Conservation (phyloP, 2,329 filamentous ascomycete genomes). For the Metarhizium sp. region DNA sequence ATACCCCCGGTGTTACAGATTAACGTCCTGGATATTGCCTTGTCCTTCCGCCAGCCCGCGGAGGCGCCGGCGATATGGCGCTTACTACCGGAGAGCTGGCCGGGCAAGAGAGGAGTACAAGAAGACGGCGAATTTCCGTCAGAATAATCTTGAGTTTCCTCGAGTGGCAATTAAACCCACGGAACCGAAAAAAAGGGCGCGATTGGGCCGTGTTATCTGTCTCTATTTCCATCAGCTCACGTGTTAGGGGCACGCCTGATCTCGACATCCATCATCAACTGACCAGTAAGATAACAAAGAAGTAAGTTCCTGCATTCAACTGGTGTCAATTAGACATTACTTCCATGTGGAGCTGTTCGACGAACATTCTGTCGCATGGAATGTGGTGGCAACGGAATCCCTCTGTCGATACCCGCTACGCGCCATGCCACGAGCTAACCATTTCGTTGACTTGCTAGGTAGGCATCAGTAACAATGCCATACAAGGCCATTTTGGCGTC, state of each 20-base stretch:
- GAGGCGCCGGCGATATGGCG: slow-evolving; percentile 5
- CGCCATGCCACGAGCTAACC: neutral
- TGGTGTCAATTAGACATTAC: neutral
- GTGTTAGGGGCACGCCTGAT: neutral
- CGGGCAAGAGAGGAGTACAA: slow-evolving; percentile 5
- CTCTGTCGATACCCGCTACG: neutral
- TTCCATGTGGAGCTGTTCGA: neutral
- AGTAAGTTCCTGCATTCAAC: neutral
- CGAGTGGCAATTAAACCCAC: neutral
- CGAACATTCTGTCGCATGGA: neutral
- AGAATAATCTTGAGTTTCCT: neutral
- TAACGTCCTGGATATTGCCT: neutral
- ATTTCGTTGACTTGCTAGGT: neutral
- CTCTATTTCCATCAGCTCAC: neutral
- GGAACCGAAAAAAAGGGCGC: neutral
- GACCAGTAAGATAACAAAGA: neutral
- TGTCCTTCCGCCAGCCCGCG: slow-evolving; percentile 5
- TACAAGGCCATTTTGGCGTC: neutral
- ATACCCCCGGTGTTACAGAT: neutral
- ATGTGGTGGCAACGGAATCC: neutral
- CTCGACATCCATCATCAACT: neutral
- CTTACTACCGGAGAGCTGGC: neutral
- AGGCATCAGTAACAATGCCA: neutral
- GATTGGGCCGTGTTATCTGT: neutral
- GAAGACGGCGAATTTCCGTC: neutral